A percentile compares a stretch with the other conserved stretches of the same genome.
Evolutionary conservation across 2,329 filamentous ascomycete species (phyloP).

Genomic region (Sphaceloma murrayae): DNA sequence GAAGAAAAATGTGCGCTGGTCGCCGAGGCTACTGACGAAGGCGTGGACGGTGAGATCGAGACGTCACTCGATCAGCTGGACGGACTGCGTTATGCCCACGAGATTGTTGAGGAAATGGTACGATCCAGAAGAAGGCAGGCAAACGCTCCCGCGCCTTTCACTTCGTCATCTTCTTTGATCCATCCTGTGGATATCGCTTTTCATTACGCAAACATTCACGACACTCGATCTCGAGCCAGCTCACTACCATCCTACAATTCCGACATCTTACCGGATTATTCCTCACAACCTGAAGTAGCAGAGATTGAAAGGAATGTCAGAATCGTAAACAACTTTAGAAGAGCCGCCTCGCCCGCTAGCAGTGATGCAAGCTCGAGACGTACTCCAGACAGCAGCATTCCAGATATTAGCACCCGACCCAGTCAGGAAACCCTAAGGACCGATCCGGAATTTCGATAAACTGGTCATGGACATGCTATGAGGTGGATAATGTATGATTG

Average conservation of each 20-base stretch:
- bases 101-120: slow-evolving; percentile 37
- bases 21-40: slow-evolving; percentile 30
- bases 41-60: slow-evolving; percentile 32
- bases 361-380: slow-evolving; percentile 24
- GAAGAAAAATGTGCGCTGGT: slow-evolving; percentile 45
- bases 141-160: slow-evolving; percentile 19
- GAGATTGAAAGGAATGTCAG: slow-evolving; percentile 23
- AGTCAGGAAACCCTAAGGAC: slow-evolving; percentile 32
- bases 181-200: neutral
- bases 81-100: slow-evolving; percentile 43
- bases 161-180: slow-evolving; percentile 20
- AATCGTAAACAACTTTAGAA: slow-evolving; percentile 20
- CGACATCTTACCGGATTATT: slow-evolving; percentile 38
- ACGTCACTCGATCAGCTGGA: slow-evolving; percentile 42
- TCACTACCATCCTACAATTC: slow-evolving; percentile 29
- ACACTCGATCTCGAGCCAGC: slow-evolving; percentile 27
- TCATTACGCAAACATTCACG: slow-evolving; percentile 18
- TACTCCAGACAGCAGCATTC: slow-evolving; percentile 34
- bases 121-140: slow-evolving; percentile 26
- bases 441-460: neutral
- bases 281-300: slow-evolving; percentile 28
- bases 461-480: neutral
- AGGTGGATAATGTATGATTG: slow-evolving; percentile 2
- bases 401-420: slow-evolving; percentile 33
- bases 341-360: slow-evolving; percentile 23